phyloP scores from a whole-genome alignment of 2,329 filamentous ascomycete genomes.

The Neurospora sp. region DNA sequence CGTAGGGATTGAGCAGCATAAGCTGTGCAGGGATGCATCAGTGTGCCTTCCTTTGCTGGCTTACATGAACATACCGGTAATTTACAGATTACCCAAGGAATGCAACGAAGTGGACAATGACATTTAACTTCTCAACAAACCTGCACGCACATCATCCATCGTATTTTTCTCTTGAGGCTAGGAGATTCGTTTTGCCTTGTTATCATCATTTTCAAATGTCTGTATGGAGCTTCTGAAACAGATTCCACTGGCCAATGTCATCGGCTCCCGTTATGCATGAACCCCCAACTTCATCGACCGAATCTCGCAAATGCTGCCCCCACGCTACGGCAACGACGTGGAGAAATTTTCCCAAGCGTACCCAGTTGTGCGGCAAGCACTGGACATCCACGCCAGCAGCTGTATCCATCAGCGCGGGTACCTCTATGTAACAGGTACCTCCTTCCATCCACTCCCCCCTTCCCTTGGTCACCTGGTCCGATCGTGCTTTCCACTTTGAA shows the following conservation, averaged over 20 bases:
- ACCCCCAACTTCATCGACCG: not conserved
- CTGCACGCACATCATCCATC: not conserved
- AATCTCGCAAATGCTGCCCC: not conserved
- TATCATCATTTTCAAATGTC: not conserved
- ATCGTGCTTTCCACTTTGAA: not conserved
- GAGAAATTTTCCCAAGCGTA: not conserved
- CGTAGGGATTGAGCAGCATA: too few relatives aligned
- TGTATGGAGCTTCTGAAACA: not conserved
- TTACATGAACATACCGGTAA: too few relatives aligned
- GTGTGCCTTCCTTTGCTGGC: too few relatives aligned
- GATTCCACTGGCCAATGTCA: not conserved
- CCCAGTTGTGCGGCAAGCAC: not conserved
- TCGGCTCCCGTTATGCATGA: not conserved
- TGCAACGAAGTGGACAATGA: too few relatives aligned
- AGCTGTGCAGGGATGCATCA: too few relatives aligned
- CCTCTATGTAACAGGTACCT: not conserved
- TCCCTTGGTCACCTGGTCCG: not conserved
- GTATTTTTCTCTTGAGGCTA: not conserved
- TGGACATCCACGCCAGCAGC: not conserved
- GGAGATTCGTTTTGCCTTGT: not conserved
- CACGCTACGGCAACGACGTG: not conserved
- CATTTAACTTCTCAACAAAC: not conserved
- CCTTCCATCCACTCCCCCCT: not conserved
- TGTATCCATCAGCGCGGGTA: not conserved
- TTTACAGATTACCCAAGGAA: too few relatives aligned